These are phyloP conservation scores for Nakazawaea anatomiae DNA, from an alignment of 805 yeast genomes.

Conservation along the genomic window DNA sequence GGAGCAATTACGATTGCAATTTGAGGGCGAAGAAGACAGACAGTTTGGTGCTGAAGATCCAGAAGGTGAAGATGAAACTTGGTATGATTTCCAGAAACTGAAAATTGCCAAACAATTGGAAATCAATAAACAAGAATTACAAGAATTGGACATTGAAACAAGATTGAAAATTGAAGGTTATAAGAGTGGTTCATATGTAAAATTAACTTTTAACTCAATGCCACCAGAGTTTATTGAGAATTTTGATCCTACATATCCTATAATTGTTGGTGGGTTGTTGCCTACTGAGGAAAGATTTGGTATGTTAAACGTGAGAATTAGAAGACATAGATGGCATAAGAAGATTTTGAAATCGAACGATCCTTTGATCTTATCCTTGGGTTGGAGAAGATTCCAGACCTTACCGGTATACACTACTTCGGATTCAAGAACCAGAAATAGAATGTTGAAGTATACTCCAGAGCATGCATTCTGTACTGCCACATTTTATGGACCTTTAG, in stretches of 20 bases:
- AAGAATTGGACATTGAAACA: constrained; percentile 67
- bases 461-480: constrained; percentile 97
- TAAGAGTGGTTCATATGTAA: constrained; percentile 91
- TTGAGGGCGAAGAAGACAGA: constrained; percentile 72
- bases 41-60: constrained; percentile 76
- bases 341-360: constrained; percentile 92
- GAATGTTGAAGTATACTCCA: constrained; percentile 97
- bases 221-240: constrained; percentile 90
- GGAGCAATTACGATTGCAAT: constrained; percentile 81
- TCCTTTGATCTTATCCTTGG: constrained; percentile 87
- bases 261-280: constrained; percentile 84
- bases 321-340: constrained; percentile 99
- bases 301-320: constrained; percentile 83
- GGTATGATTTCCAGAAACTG: constrained; percentile 97
- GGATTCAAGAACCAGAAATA: constrained; percentile 94
- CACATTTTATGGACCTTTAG: constrained; percentile 93
- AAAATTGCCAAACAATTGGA: constrained; percentile 95
- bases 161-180: constrained; percentile 84
- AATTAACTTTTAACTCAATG: constrained; percentile 71
- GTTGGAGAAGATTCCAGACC: constrained; percentile 99
- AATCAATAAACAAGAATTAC: constrained; percentile 78
- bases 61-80: constrained; percentile 85
- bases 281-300: constrained; percentile 93
- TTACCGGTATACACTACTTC: constrained; percentile 93
- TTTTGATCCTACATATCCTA: constrained; percentile 80